Conservation (phyloP, 176 grass and related monocot species). For the Aegilops sharonensis region DNA sequence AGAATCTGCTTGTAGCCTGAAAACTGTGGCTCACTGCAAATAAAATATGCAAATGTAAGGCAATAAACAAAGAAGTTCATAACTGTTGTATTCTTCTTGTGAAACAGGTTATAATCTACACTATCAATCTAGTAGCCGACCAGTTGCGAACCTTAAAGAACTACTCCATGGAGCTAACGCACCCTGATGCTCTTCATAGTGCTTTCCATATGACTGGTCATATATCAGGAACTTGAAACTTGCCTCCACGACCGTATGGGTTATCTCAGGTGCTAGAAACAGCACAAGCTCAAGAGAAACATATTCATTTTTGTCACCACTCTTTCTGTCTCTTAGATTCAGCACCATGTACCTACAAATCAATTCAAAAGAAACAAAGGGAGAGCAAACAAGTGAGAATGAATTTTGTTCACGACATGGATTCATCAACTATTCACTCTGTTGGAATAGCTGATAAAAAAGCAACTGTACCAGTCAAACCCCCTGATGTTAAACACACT, state of each 20-base stretch:
- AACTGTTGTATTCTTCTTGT: neutral
- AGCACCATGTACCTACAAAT: slow-evolving; percentile 27
- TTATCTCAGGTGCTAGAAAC: neutral
- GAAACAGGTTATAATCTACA: neutral
- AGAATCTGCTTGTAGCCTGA: slow-evolving; percentile 8
- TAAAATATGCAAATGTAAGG: neutral
- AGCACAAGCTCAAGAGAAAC: slow-evolving; percentile 25
- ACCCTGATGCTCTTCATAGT: slow-evolving; percentile 10
- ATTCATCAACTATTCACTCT: too few species aligned
- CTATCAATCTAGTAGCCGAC: neutral
- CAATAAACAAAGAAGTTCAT: too few species aligned
- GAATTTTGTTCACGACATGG: neutral
- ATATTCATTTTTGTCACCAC: neutral
- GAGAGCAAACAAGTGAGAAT: neutral
- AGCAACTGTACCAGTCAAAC: slow-evolving; percentile 1
- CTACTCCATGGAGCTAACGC: neutral
- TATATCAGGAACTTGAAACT: slow-evolving; percentile 35
- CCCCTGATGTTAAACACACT: slow-evolving; percentile 31
- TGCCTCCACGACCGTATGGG: neutral
- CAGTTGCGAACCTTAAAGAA: neutral
- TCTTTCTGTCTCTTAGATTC: slow-evolving; percentile 38
- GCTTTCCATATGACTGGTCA: slow-evolving; percentile 36
- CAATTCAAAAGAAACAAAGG: neutral
- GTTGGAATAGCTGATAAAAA: neutral
- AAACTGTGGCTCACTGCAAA: slow-evolving; percentile 41